These are phyloP conservation scores for Naganishia randhawae DNA, from an alignment of 768 basidiomycete genomes.

Conservation along the genomic window DNA sequence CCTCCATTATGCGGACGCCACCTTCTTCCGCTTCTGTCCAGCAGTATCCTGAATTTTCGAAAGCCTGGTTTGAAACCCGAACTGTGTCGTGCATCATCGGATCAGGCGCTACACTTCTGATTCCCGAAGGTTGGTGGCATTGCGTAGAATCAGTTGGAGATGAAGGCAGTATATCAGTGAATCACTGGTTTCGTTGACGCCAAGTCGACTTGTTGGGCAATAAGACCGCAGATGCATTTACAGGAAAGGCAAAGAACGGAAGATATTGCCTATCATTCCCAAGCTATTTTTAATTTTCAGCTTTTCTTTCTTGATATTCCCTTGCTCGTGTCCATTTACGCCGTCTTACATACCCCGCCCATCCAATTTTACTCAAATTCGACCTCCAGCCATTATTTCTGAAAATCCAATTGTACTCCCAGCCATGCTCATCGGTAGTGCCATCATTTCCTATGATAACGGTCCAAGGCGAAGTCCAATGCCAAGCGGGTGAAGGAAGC, in stretches of 20 bases:
- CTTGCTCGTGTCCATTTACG: conserved; percentile 29
- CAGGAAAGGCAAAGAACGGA: not conserved
- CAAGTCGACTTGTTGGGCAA: too few relatives aligned
- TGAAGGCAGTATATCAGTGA: conserved; percentile 13
- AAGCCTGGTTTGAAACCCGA: conserved; percentile 33
- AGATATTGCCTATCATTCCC: not conserved
- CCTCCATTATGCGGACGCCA: conserved; percentile 41
- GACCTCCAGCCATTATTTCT: conserved; percentile 23
- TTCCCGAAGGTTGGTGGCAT: conserved; percentile 50
- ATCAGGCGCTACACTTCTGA: conserved; percentile 39
- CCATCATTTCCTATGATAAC: conserved; percentile 30
- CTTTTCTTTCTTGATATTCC: conserved; percentile 1
- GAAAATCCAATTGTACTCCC: conserved; percentile 32
- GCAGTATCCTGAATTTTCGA: conserved; percentile 27
- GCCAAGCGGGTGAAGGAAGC: conserved; percentile 27
- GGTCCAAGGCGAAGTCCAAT: conserved; percentile 28
- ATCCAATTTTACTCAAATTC: conserved; percentile 14
- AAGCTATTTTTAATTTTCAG: not conserved
- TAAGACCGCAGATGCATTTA: too few relatives aligned
- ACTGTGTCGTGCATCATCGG: conserved; percentile 35
- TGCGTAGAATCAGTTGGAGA: conserved; percentile 32
- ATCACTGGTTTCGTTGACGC: conserved; percentile 27
- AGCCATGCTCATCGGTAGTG: conserved; percentile 29
- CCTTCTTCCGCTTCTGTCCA: conserved; percentile 27
- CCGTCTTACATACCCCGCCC: conserved; percentile 29